Evolutionary conservation across 2,329 filamentous ascomycete genomes (phyloP), one percentile per base, ranked within the genome.

Genomic region (Mariannaea sp.): DNA sequence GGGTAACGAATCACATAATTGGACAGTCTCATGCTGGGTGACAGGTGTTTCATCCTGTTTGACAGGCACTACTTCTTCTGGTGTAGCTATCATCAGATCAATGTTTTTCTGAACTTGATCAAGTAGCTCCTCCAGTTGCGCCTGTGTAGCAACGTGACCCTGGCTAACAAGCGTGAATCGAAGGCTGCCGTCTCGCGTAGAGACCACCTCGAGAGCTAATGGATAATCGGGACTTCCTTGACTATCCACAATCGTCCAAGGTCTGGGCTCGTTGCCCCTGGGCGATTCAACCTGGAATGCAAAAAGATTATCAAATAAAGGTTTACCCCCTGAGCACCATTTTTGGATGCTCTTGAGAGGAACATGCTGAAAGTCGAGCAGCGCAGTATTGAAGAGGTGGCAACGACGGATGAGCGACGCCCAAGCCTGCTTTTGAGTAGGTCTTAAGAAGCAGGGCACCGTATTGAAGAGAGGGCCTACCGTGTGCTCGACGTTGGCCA

Each of bases 381-480:
- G 79, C 0, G 80, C 75, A 1, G 84, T 80, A 66, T 90, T 90
- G 67, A 88, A 91, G 0, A 83, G 73, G 62, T 96, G 90, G 56
- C 88, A 90, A 44, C 76, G 73, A 13, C 73, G 76, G 17, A 91
- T 75, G 1, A 91, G 70, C 0, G 81, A 77, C 1, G 73, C 68
- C 84, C 88, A 91, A 0, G 78, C 83, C 4, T 79, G 74, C 0
- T 70, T 65, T 1, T 69, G 58, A 6, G 71, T 56, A 12, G 80
- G 59, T 5, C 73, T 66, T 27, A 85, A 71, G 49, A 82, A 79
- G 67, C 88, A 91, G 0, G 92, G 91, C 1, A 97, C 75, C 0
- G 92, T 96, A 67, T 97, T 97, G 79, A 97, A 96, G 16, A 97
- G 74, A 0, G 93, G 92, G 0, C 92, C 93, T 35, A 94, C 81